Conservation (phyloP, 1,284 basidiomycete genomes). For the Takashimella tepidaria region DNA sequence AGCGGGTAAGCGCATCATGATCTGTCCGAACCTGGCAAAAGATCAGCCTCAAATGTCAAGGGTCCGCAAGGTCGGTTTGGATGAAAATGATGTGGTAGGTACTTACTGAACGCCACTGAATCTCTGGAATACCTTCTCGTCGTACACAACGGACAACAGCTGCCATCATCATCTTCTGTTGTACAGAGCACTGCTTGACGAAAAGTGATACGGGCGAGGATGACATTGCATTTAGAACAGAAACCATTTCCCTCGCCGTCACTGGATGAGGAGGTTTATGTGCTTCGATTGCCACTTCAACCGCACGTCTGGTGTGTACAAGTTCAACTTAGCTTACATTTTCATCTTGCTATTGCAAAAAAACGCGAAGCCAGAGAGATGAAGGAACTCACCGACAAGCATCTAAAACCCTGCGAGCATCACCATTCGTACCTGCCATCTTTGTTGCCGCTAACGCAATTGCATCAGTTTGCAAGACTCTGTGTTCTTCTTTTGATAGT, state of each 20-base stretch:
- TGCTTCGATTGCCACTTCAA: conserved; percentile 61
- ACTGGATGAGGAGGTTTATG: conserved; percentile 51
- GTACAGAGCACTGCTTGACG: conserved; percentile 70
- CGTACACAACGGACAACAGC: conserved; percentile 77
- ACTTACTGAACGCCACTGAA: conserved; percentile 72
- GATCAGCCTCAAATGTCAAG: too few species aligned
- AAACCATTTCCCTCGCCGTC: conserved; percentile 66
- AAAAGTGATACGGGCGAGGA: conserved; percentile 82
- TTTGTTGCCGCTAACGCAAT: conserved; percentile 86
- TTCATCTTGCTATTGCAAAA: background rate
- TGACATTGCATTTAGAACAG: conserved; percentile 83
- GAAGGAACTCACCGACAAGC: conserved; percentile 69
- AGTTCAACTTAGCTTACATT: background rate
- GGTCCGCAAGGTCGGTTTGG: too few species aligned
- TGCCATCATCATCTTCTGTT: conserved; percentile 85
- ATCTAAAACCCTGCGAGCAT: conserved; percentile 88
- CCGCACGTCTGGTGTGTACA: conserved; percentile 58
- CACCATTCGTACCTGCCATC: conserved; percentile 88
- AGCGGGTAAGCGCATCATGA: conserved; percentile 41
- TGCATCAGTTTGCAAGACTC: conserved; percentile 60
- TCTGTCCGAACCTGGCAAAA: conserved; percentile 38
- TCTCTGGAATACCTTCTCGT: conserved; percentile 79
- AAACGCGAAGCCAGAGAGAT: too few species aligned
- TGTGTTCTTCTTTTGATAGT: conserved; percentile 58
- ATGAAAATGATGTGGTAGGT: background rate